phyloP scores from a whole-genome alignment of 306 rosid genomes.

The Lathyrus tuberosus region DNA sequence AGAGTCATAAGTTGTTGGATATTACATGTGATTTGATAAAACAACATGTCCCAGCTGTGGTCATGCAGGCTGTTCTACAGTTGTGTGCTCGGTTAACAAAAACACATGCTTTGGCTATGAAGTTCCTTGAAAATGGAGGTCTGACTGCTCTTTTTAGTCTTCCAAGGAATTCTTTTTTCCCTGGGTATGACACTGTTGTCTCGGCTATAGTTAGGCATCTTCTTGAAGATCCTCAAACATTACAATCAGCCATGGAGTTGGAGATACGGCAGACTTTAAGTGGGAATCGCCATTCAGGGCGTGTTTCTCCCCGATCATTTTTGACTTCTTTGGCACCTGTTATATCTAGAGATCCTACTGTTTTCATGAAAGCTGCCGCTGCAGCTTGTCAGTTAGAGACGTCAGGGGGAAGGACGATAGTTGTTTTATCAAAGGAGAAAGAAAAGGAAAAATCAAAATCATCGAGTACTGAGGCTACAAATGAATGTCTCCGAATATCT shows the following conservation, averaged over 20 bases:
- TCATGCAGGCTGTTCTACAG: constrained; percentile 98
- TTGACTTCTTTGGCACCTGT: constrained; percentile 92
- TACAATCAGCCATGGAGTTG: constrained; percentile 95
- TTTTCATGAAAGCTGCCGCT: constrained; percentile 94
- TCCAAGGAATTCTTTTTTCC: constrained; percentile 85
- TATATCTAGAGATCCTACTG: constrained; percentile 90
- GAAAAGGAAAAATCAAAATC: constrained; percentile 84
- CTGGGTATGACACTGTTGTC: constrained; percentile 95
- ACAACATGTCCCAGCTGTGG: constrained; percentile 86
- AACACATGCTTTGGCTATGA: constrained; percentile 79
- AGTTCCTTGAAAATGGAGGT: constrained; percentile 96
- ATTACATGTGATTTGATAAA: constrained; percentile 91
- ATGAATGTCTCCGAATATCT: constrained; percentile 74
- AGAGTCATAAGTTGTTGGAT: constrained; percentile 69
- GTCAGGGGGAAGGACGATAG: constrained; percentile 84
- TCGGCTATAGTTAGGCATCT: constrained; percentile 97
- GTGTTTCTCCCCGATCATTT: constrained; percentile 74
- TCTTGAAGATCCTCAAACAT: constrained; percentile 97
- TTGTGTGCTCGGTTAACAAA: constrained; percentile 93
- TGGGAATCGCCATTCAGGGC: constrained; percentile 85
- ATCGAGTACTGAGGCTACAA: constrained; percentile 69
- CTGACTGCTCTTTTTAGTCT: constrained; percentile 77
- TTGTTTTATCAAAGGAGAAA: constrained; percentile 83
- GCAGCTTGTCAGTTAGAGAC: constrained; percentile 92
- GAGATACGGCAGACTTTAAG: constrained; percentile 85